phyloP scores from a whole-genome alignment of 768 basidiomycete genomes.

The Agaricus sinodeliciosus region DNA sequence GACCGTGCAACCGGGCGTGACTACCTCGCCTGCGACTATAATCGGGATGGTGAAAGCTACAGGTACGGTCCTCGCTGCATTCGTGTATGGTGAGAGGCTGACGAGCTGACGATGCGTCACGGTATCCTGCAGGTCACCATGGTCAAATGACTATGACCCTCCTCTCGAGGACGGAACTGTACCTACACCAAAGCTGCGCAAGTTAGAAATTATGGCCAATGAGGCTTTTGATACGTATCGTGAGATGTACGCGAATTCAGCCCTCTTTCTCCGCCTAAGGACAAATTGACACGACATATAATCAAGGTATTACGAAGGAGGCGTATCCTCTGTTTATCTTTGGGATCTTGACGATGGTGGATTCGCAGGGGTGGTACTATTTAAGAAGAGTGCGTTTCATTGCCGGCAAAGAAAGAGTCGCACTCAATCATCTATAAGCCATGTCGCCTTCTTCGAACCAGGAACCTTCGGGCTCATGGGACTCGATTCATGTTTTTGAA shows the following conservation, averaged over 20 bases:
- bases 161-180: conserved; percentile 84
- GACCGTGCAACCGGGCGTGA: conserved; percentile 82
- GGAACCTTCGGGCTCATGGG: conserved; percentile 87
- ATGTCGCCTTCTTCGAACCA: conserved; percentile 48
- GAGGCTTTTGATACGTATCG: conserved; percentile 97
- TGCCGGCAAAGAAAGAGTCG: neutral
- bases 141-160: conserved; percentile 96
- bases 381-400: conserved; percentile 79
- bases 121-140: conserved; percentile 71
- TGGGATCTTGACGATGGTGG: conserved; percentile 97
- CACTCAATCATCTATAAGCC: conserved; percentile 28
- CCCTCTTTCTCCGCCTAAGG: neutral
- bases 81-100: conserved; percentile 6
- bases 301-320: conserved; percentile 87
- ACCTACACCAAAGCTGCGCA: conserved; percentile 79
- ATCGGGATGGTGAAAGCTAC: conserved; percentile 87
- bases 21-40: conserved; percentile 92
- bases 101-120: neutral
- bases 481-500: conserved; percentile 98
- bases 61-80: conserved; percentile 43
- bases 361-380: conserved; percentile 92
- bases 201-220: conserved; percentile 89
- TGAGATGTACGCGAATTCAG: conserved; percentile 59
- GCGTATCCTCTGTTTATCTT: conserved; percentile 92
- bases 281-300: conserved; percentile 28